A percentile compares a stretch with the other conserved stretches of the same genome.
Conservation (phyloP, 1,139 yeast species). For the Candida anutae region DNA sequence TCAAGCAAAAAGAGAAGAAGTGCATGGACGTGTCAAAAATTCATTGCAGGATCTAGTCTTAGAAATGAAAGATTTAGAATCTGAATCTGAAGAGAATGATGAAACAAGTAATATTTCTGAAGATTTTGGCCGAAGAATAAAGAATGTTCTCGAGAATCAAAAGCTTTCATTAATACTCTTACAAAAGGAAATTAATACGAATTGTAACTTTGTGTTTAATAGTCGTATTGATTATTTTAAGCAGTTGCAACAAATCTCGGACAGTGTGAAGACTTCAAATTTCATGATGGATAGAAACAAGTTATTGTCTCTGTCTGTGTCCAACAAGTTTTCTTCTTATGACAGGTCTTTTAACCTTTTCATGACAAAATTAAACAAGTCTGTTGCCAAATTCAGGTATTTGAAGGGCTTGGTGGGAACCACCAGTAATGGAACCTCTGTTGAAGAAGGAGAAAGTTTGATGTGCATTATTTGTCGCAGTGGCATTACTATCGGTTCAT, state of each 20-base stretch:
- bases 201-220: constrained; percentile 63
- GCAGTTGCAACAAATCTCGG: constrained; percentile 80
- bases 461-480: constrained; percentile 74
- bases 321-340: constrained; percentile 5
- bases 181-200: constrained; percentile 42
- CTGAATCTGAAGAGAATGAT: constrained; percentile 13
- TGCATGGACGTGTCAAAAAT: constrained; percentile 21
- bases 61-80: constrained; percentile 15
- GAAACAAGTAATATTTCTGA: constrained; percentile 7
- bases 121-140: constrained; percentile 15
- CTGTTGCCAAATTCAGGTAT: constrained; percentile 53
- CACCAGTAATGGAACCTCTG: neutral
- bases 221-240: constrained; percentile 72
- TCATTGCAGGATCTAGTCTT: constrained; percentile 27
- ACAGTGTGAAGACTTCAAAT: constrained; percentile 45
- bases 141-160: constrained; percentile 33
- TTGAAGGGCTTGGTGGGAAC: constrained; percentile 38
- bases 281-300: constrained; percentile 15
- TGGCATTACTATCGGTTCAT: constrained; percentile 61
- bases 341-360: constrained; percentile 5
- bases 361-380: constrained; percentile 23
- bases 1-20: constrained; percentile 20
- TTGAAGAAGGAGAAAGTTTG: constrained; percentile 24
- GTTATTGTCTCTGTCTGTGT: constrained; percentile 8
- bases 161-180: constrained; percentile 29